Base-by-base conservation (phyloP, 2,329 filamentous ascomycete genomes). In the Neopestalotiopsis clavispora region DNA sequence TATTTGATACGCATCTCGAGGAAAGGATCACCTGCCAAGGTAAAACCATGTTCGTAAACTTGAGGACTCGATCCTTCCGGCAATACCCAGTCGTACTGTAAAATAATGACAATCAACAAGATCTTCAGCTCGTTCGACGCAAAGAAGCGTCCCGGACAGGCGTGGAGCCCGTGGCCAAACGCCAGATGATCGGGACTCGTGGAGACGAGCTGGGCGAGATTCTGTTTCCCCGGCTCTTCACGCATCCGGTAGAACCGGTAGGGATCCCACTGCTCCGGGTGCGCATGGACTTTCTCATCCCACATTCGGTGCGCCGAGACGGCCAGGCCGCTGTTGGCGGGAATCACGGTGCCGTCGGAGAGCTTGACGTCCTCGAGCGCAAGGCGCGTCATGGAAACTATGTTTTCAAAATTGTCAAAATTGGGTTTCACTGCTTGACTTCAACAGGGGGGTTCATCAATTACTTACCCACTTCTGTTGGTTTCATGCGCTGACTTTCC, bases 171-270 rank as follows among this genome's bases (percentile, higher is more conserved):
- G 58, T 67, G 52, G 2, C 66, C 66, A n/a, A 67, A 64, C 4
- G 17, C 59, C 59, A 67, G 12, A 23, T 76, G 74, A 3, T 78
- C 72, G 6, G 77, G 69, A 5, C 69, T 76, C 1, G 80, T 81
- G 12, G 79, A 78, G 12, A 80, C 80, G 65, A 80, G 79, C 70
- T 82, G 78, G 72, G 77, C 76, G 42, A 73, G 70, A 69, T 77
- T 71, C 70, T 78, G 77, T 59, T 78, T 74, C 0, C 77, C 77
- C 10, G 76, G 72, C 67, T 42, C 28, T 14, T 45, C n/a, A 3
- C 57, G 65, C 57, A 60, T 60, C 34, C 49, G 30, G 2, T 60
- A 32, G 17, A 67, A 67, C 9, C 65, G 52, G 20, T 42, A 28
- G n/a, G 17, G 20, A 3, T 61, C 57, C 30, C 52, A 67, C 28